These are phyloP conservation scores for Fusarium setosum DNA, from an alignment of 2,329 filamentous ascomycete species.

Conservation along the genomic window DNA sequence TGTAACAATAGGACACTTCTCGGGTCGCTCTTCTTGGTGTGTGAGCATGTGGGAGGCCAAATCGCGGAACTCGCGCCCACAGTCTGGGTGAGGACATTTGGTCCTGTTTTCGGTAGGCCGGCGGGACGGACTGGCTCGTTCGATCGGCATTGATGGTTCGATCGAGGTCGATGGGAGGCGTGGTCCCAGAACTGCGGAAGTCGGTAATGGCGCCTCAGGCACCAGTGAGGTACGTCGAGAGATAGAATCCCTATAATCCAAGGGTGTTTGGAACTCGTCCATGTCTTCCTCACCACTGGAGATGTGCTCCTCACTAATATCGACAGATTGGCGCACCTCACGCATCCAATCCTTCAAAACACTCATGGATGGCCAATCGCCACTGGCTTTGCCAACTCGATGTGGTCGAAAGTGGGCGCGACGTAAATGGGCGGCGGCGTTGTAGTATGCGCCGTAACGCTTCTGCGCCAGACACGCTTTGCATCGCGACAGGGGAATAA, in stretches of 20 bases:
- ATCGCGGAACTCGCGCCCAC: conserved; percentile 71
- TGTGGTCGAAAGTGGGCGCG: conserved; percentile 68
- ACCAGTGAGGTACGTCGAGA: conserved; percentile 23
- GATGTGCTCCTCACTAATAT: conserved; percentile 57
- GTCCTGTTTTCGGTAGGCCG: conserved; percentile 55
- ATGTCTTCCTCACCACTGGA: conserved; percentile 65
- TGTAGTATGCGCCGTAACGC: conserved; percentile 69
- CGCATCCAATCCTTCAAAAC: conserved; percentile 71
- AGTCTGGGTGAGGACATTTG: conserved; percentile 67
- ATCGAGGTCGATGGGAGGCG: conserved; percentile 31
- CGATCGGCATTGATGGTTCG: conserved; percentile 41
- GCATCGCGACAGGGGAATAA: conserved; percentile 65
- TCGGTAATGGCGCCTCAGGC: conserved; percentile 22
- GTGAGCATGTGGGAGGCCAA: conserved; percentile 93
- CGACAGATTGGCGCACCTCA: conserved; percentile 64
- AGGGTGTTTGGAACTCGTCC: conserved; percentile 48
- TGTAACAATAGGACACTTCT: conserved; percentile 93
- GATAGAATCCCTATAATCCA: conserved; percentile 25
- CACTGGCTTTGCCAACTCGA: conserved; percentile 66
- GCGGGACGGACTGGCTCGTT: conserved; percentile 45
- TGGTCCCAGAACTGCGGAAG: conserved; percentile 19
- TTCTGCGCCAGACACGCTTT: conserved; percentile 68
- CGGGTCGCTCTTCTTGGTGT: conserved; percentile 91
- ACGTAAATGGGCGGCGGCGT: conserved; percentile 68
- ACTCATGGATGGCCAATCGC: conserved; percentile 69